Percentiles rank a stretch among this genome's conserved stretches.
phyloP scores from a whole-genome alignment of 805 yeast genomes.

The Yamadazyma endophytica region DNA sequence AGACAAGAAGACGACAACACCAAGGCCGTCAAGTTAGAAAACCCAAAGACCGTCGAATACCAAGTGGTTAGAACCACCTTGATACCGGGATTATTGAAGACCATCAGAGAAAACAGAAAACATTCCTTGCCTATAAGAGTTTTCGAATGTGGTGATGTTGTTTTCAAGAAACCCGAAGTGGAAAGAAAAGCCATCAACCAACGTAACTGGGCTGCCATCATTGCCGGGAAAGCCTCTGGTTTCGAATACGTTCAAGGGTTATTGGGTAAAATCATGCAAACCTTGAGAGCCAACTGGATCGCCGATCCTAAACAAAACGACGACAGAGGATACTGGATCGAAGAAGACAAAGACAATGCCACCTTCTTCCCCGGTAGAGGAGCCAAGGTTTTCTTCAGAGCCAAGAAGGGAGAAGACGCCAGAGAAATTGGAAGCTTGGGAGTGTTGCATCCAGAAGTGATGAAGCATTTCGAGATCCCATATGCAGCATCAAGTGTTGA shows the following conservation, averaged over 20 bases:
- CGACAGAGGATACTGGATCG: slow-evolving; percentile 82
- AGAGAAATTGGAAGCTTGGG: slow-evolving; percentile 79
- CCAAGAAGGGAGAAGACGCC: slow-evolving; percentile 52
- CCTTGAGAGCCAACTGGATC: slow-evolving; percentile 85
- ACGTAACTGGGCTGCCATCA: slow-evolving; percentile 92
- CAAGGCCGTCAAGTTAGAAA: slow-evolving; percentile 85
- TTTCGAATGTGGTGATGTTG: slow-evolving; percentile 94
- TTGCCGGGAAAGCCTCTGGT: slow-evolving; percentile 92
- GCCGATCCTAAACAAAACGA: slow-evolving; percentile 48
- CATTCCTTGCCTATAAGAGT: slow-evolving; percentile 93
- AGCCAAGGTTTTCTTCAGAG: slow-evolving; percentile 77
- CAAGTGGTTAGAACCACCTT: slow-evolving; percentile 96
- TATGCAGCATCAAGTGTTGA: slow-evolving; percentile 91
- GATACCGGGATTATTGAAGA: slow-evolving; percentile 91
- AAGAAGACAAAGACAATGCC: slow-evolving; percentile 59
- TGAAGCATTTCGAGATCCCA: slow-evolving; percentile 82
- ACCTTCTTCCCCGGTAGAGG: slow-evolving; percentile 98
- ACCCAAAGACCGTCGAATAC: slow-evolving; percentile 95
- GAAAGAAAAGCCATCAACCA: slow-evolving; percentile 92
- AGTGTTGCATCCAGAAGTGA: slow-evolving; percentile 92
- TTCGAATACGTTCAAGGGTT: slow-evolving; percentile 94
- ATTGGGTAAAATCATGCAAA: slow-evolving; percentile 92
- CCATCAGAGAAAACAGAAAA: slow-evolving; percentile 92
- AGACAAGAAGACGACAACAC: slow-evolving; percentile 68
- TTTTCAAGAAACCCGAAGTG: slow-evolving; percentile 67